phyloP scores from a whole-genome alignment of 768 basidiomycete genomes.

The Leccinum arenicola region DNA sequence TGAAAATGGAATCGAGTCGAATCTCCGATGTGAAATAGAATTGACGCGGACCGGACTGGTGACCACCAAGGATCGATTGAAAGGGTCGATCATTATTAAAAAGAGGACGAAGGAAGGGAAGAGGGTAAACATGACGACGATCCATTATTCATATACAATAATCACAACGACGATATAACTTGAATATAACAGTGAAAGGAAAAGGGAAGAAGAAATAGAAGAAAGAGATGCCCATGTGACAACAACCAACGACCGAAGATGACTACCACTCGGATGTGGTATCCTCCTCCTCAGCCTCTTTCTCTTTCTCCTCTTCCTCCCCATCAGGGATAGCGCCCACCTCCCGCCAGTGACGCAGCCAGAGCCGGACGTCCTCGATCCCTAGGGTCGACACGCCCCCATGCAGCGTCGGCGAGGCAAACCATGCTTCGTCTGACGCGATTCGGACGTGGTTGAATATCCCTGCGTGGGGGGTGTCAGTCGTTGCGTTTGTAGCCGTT shows the following conservation, averaged over 20 bases:
- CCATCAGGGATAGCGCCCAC: constrained; percentile 2
- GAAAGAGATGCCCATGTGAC: background rate
- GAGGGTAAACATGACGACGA: too few relatives aligned
- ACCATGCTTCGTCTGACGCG: constrained; percentile 5
- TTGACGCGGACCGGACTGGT: too few relatives aligned
- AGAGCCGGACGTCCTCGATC: constrained; percentile 4
- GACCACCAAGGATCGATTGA: too few relatives aligned
- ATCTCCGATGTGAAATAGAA: too few relatives aligned
- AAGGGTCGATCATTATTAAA: too few relatives aligned
- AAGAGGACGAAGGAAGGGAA: too few relatives aligned
- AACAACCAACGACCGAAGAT: background rate
- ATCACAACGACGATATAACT: background rate
- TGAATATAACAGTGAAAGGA: background rate
- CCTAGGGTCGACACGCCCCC: background rate
- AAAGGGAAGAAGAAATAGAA: background rate
- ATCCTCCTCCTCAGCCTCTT: background rate
- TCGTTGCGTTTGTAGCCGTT: background rate
- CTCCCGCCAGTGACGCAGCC: constrained; percentile 13
- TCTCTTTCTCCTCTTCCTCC: background rate
- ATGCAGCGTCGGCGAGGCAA: constrained; percentile 10
- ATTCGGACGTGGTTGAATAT: constrained; percentile 5
- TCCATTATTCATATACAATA: background rate
- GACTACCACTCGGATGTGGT: background rate
- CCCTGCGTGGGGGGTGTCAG: too few relatives aligned
- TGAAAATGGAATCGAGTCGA: too few relatives aligned